phyloP scores from a whole-genome alignment of 2,329 filamentous ascomycete species.

The Aulographum hederae region DNA sequence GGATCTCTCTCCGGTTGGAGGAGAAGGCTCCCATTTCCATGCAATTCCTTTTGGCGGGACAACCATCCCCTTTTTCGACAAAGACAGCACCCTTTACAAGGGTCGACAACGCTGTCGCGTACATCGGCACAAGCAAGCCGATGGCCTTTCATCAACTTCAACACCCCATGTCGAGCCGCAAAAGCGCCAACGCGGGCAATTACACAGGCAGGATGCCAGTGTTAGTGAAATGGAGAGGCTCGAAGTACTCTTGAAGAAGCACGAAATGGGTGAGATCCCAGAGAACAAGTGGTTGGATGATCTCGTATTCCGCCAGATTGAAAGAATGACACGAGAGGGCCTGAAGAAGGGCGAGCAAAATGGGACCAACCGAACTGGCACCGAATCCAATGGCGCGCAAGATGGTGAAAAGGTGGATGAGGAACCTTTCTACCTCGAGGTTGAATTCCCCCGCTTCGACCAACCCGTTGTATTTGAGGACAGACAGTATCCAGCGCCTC shows the following conservation, averaged over 20 bases:
- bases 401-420: slow-evolving; percentile 30
- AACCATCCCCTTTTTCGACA: slow-evolving; percentile 79
- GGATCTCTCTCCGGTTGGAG: slow-evolving; percentile 74
- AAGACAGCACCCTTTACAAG: slow-evolving; percentile 77
- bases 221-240: slow-evolving; percentile 78
- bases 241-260: slow-evolving; percentile 84
- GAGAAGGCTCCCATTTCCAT: slow-evolving; percentile 50
- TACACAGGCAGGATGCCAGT: slow-evolving; percentile 34
- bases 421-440: slow-evolving; percentile 62
- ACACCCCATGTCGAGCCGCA: slow-evolving; percentile 52
- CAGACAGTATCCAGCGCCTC: slow-evolving; percentile 74
- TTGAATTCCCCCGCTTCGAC: slow-evolving; percentile 88
- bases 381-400: slow-evolving; percentile 15
- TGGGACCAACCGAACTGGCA: slow-evolving; percentile 6
- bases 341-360: slow-evolving; percentile 13
- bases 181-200: slow-evolving; percentile 20
- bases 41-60: slow-evolving; percentile 87
- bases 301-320: slow-evolving; percentile 77
- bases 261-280: slow-evolving; percentile 92
- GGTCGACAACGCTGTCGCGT: slow-evolving; percentile 82
- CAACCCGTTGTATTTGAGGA: slow-evolving; percentile 92
- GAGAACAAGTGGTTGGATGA: slow-evolving; percentile 92
- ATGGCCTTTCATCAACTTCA: slow-evolving; percentile 62
- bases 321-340: slow-evolving; percentile 37
- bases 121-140: slow-evolving; percentile 65